Percentiles rank a stretch among this genome's conserved stretches.
phyloP scores from a whole-genome alignment of 1,284 basidiomycete species.

The Fomitopsis pinicola region DNA sequence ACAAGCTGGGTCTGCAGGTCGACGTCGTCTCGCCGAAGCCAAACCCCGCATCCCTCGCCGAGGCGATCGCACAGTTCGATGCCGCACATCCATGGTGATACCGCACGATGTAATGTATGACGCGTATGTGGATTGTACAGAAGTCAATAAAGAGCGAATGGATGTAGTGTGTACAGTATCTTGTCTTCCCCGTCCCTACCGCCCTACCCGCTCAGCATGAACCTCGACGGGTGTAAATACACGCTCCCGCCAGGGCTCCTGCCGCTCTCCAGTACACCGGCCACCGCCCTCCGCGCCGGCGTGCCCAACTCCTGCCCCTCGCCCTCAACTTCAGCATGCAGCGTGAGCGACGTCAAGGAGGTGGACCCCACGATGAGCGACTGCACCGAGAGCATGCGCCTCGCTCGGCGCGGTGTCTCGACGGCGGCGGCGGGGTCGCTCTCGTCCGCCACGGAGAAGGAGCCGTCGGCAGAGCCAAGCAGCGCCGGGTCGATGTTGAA shows the following conservation, averaged over 20 bases:
- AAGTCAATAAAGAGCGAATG: not conserved
- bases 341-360: not conserved
- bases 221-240: not conserved
- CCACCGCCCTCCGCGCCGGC: not conserved
- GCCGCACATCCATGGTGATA: not conserved
- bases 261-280: not conserved
- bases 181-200: not conserved
- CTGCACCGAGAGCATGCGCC: not conserved
- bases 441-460: not conserved
- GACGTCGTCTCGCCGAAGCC: conserved; percentile 52
- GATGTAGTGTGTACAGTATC: not conserved
- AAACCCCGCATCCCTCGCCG: conserved; percentile 43
- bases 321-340: not conserved
- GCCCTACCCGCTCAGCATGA: not conserved
- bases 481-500: not conserved
- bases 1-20: conserved; percentile 42
- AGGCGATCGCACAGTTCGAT: conserved; percentile 28
- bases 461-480: not conserved
- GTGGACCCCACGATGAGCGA: not conserved
- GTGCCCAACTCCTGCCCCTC: not conserved
- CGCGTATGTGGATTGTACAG: too few species aligned
- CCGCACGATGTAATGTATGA: too few species aligned
- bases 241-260: not conserved
- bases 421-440: too few species aligned
- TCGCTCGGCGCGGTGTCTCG: not conserved